Evolutionary conservation across 192 early-diverging fungal species (phyloP), one percentile per base, ranked within the genome.

Genomic region (Chytriomyces hyalinus): DNA sequence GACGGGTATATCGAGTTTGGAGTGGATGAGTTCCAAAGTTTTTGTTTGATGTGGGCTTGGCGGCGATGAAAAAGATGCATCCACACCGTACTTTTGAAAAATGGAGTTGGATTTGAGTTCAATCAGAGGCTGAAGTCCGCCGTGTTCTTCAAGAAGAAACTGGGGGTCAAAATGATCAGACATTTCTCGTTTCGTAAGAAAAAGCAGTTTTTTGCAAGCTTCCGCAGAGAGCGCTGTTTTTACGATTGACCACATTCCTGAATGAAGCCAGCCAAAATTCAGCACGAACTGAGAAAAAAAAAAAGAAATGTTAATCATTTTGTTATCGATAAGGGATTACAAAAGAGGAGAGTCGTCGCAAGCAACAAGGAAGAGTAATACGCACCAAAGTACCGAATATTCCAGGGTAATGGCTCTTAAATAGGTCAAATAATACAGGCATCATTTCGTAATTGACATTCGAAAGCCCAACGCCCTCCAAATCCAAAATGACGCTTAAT

Each of bases 251-350:
- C 87, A 88, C 2, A 88, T 80, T 2, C 87, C 87, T 9, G 84
- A 68, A 73, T 88, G 87, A 22, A 88, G 28, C 87, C 87, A 88
- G 17, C 87, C 87, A 64, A 87, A 88, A 75, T 88, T 88, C 65
- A 88, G 80, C 1, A 88, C 85, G 70, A 81, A 84, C 53, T 72
- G 17, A 49, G 36, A 36, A 36, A 36, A 36, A 36, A 36, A 28
- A 60, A 62, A 73, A 75, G 53, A n/a, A n/a, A n/a, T n/a, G n/a
- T n/a, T 11, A 22, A 22, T 46, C 62, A 7, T 64, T 28, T 17
- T 17, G 26, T 57, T 57, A 13, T 13, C 20, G 53, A 17, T 57
- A 13, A 57, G 20, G 53, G 53, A 17, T 13, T 13, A 11, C 62
- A 28, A 64, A 28, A 15, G 62, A 28, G 15, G 11, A 15, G 26